Evolutionary conservation across 768 basidiomycete species (phyloP).

Genomic region (Pulveroboletus frians): DNA sequence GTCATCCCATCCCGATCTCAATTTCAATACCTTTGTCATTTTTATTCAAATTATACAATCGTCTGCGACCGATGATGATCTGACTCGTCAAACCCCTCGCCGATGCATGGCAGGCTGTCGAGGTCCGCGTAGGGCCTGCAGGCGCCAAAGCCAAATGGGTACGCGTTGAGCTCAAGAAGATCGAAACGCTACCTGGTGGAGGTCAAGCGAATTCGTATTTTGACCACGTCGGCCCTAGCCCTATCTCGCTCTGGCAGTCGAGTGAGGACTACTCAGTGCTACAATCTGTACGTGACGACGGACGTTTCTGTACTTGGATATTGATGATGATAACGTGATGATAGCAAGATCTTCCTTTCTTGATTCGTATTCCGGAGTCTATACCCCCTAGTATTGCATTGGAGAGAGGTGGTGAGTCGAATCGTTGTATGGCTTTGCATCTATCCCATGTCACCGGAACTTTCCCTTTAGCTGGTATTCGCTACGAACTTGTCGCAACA

Average conservation of each 20-base stretch:
- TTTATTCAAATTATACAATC: conserved; percentile 1
- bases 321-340: conserved; percentile 1
- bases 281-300: conserved; percentile 47
- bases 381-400: conserved; percentile 83
- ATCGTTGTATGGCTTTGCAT: not conserved
- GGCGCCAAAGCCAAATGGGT: conserved; percentile 92
- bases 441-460: not conserved
- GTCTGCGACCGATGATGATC: conserved; percentile 2
- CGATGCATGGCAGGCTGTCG: conserved; percentile 58
- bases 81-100: not conserved
- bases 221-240: conserved; percentile 78
- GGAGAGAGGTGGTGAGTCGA: conserved; percentile 59
- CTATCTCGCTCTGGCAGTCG: conserved; percentile 78
- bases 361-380: conserved; percentile 87
- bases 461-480: conserved; percentile 64
- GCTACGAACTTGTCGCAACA: conserved; percentile 86
- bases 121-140: conserved; percentile 68
- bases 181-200: conserved; percentile 76
- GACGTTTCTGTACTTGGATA: not conserved
- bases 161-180: conserved; percentile 83
- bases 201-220: conserved; percentile 66
- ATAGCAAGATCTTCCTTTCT: conserved; percentile 86
- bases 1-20: not conserved
- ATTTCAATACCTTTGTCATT: not conserved
- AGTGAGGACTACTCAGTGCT: conserved; percentile 68